Evolutionary conservation across 2,329 filamentous ascomycete species (phyloP).

Genomic region (Aspergillus fischeri): DNA sequence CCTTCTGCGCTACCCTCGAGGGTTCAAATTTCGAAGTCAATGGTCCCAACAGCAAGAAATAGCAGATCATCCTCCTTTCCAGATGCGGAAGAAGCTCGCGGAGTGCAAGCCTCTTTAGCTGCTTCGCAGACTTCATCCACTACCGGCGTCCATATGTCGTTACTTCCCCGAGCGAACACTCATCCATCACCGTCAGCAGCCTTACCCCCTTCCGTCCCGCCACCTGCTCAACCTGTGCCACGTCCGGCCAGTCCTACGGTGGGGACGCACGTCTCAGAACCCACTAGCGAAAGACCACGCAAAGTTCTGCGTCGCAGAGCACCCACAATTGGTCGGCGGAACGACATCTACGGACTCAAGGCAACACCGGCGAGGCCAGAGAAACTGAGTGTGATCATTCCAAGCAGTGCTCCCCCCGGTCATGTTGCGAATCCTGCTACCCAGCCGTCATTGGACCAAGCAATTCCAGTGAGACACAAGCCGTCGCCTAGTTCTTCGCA

Average conservation of each 20-base stretch:
- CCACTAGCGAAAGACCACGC: conserved; percentile 24
- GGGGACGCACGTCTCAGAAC: conserved; percentile 9
- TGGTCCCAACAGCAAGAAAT: conserved; percentile 17
- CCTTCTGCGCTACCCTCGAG: conserved; percentile 19
- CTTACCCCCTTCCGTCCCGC: conserved; percentile 1
- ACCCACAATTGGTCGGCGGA: conserved; percentile 37
- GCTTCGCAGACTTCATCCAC: conserved; percentile 18
- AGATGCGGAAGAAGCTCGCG: conserved; percentile 21
- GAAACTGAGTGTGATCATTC: conserved; percentile 32
- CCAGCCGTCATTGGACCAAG: conserved; percentile 9
- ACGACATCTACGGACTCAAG: conserved; percentile 16
- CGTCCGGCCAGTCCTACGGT: conserved; percentile 6
- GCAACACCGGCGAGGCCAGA: conserved; percentile 10
- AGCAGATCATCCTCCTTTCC: conserved; percentile 27
- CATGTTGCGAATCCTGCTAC: conserved; percentile 13
- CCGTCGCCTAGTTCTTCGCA: conserved; percentile 13
- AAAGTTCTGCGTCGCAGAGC: conserved; percentile 42
- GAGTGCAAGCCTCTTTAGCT: conserved; percentile 16
- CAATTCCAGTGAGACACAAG: conserved; percentile 7
- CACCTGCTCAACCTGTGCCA: conserved; percentile 2
- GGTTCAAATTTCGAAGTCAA: conserved; percentile 25
- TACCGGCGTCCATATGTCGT: conserved; percentile 23
- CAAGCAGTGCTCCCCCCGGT: conserved; percentile 15
- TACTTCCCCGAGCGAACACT: conserved; percentile 27
- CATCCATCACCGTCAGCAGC: conserved; percentile 15